A percentile compares a stretch with the other conserved stretches of the same genome.
Conservation (phyloP, 176 grass and related monocot genomes). For the Lolium perenne region DNA sequence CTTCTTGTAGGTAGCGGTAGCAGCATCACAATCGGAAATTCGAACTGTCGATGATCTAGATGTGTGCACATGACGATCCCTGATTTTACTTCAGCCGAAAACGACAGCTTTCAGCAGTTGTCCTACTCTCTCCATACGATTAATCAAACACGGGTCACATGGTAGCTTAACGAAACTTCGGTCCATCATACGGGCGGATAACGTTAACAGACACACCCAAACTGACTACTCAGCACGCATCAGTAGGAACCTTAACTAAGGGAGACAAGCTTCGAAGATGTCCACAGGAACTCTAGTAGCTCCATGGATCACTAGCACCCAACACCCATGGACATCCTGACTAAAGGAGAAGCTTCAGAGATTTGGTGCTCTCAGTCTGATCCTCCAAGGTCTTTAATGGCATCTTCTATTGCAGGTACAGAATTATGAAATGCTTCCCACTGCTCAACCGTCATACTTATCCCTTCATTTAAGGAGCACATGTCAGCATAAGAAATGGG, state of each 20-base stretch:
- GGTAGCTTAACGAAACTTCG: neutral
- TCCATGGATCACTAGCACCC: slow-evolving; percentile 4
- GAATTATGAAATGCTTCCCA: slow-evolving; percentile 78
- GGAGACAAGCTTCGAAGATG: slow-evolving; percentile 5
- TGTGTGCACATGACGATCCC: neutral
- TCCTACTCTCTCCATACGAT: neutral
- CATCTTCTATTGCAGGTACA: slow-evolving; percentile 76
- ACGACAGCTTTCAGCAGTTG: neutral
- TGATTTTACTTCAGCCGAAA: neutral
- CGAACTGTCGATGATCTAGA: neutral
- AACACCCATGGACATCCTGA: neutral
- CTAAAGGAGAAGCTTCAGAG: neutral
- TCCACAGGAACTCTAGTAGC: slow-evolving; percentile 27
- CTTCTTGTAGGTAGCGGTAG: neutral
- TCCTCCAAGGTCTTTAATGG: slow-evolving; percentile 73
- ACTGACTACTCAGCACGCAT: slow-evolving; percentile 30
- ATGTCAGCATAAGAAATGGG: slow-evolving; percentile 15
- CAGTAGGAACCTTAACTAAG: slow-evolving; percentile 1
- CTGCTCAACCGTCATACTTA: slow-evolving; percentile 86
- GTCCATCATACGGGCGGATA: slow-evolving; percentile 14
- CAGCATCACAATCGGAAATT: neutral
- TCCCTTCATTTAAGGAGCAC: slow-evolving; percentile 47
- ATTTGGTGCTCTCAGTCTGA: slow-evolving; percentile 51
- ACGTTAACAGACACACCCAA: slow-evolving; percentile 21
- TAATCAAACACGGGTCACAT: slow-evolving; percentile 23